A percentile compares a stretch with the other conserved stretches of the same genome.
phyloP scores from a whole-genome alignment of 1,284 basidiomycete species.

The Microbotryomycetes sp. region DNA sequence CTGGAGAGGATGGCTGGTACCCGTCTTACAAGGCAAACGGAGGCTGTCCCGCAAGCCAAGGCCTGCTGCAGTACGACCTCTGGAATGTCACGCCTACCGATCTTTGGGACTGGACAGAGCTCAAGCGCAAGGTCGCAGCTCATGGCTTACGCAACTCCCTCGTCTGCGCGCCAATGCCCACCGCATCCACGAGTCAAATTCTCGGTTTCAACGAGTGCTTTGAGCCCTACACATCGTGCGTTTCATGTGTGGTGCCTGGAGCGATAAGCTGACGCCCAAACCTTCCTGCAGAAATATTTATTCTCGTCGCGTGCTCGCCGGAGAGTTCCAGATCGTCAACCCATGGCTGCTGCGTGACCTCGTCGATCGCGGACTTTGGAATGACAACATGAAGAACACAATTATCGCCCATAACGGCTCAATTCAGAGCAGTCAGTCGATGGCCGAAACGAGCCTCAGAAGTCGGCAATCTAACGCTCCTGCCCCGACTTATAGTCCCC shows the following conservation, averaged over 20 bases:
- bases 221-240: slow-evolving; percentile 84
- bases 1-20: slow-evolving; percentile 68
- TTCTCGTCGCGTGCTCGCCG: slow-evolving; percentile 96
- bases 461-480: neutral
- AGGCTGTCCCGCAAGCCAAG: slow-evolving; percentile 81
- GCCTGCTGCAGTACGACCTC: slow-evolving; percentile 87
- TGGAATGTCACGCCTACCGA: slow-evolving; percentile 90
- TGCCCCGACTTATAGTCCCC: slow-evolving; percentile 39
- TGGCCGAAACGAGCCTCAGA: neutral
- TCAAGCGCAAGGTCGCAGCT: slow-evolving; percentile 83
- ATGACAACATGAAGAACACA: slow-evolving; percentile 98
- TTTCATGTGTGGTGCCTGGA: slow-evolving; percentile 1
- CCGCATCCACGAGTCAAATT: slow-evolving; percentile 97
- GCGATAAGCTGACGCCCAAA: neutral
- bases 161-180: slow-evolving; percentile 96
- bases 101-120: slow-evolving; percentile 87
- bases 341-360: slow-evolving; percentile 97
- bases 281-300: slow-evolving; percentile 76
- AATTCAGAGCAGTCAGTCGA: slow-evolving; percentile 65
- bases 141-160: slow-evolving; percentile 89
- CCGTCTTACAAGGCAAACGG: slow-evolving; percentile 61
- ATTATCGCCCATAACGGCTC: slow-evolving; percentile 97
- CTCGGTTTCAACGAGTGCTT: slow-evolving; percentile 98
- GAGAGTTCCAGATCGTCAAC: slow-evolving; percentile 99
- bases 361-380: slow-evolving; percentile 91